Percentiles rank a stretch among this genome's conserved stretches.
Conservation (phyloP, 2,329 filamentous ascomycete genomes). For the Pyrenophora seminiperda region DNA sequence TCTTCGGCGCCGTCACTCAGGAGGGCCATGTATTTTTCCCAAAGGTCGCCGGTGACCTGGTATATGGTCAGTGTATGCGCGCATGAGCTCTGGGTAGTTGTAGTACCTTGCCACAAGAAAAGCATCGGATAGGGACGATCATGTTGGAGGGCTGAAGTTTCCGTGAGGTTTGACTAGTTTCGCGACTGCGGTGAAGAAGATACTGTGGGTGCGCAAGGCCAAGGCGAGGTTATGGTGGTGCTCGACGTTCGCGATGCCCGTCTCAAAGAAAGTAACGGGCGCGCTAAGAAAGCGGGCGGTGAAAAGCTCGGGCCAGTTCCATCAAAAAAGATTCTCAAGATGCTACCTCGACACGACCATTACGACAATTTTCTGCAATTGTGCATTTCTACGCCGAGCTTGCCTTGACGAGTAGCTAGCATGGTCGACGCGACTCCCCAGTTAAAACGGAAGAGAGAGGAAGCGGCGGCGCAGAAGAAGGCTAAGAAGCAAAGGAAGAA, state of each 20-base stretch:
- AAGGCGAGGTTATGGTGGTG: conserved; percentile 14
- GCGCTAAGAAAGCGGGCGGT: conserved; percentile 40
- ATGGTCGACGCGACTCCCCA: conserved; percentile 38
- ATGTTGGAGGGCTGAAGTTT: conserved; percentile 61
- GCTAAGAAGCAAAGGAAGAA: conserved; percentile 37
- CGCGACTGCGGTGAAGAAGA: conserved; percentile 1
- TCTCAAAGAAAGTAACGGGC: conserved; percentile 44
- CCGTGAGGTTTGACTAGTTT: not conserved
- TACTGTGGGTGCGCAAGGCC: not conserved
- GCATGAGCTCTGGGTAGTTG: conserved; percentile 9
- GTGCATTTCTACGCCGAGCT: conserved; percentile 3
- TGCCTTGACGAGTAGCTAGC: not conserved
- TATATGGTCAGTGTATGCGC: conserved; percentile 33
- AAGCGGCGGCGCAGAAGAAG: conserved; percentile 35
- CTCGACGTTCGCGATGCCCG: conserved; percentile 21
- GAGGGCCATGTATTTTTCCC: conserved; percentile 91
- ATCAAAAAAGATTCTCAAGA: conserved; percentile 32
- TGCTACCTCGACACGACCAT: conserved; percentile 3
- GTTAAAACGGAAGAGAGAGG: conserved; percentile 41
- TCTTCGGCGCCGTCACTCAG: conserved; percentile 67
- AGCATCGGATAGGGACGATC: conserved; percentile 99
- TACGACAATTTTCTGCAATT: conserved; percentile 7
- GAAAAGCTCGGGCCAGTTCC: conserved; percentile 37
- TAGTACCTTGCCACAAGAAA: conserved; percentile 95
- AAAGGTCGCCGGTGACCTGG: conserved; percentile 94